Evolutionary conservation across 139 green algal genomes (phyloP).

Genomic region (Chlamydomonas schloesseri): DNA sequence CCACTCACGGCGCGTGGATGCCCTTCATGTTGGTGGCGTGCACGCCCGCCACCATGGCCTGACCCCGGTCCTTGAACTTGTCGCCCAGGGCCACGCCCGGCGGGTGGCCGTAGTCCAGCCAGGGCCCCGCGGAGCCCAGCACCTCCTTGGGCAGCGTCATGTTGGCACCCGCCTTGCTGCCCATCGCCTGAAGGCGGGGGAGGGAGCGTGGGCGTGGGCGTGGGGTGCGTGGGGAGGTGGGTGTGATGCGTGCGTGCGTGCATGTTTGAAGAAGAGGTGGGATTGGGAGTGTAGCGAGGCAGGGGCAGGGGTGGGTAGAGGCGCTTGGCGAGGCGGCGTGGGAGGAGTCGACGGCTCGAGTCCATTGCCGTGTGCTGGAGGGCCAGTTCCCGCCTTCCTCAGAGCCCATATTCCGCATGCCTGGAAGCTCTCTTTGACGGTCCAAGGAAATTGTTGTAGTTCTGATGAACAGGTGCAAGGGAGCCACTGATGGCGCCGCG

Average conservation of each 20-base stretch:
- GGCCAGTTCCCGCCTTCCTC: no score
- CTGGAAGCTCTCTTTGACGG: no score
- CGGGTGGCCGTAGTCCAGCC: slow-evolving; percentile 53
- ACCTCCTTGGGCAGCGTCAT: slow-evolving; percentile 24
- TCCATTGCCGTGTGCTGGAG: no score
- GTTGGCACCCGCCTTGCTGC: background rate
- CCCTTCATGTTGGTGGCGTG: slow-evolving; percentile 58
- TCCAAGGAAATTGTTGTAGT: no score
- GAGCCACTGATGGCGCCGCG: no score
- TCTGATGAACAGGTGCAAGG: no score
- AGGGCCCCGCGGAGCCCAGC: background rate
- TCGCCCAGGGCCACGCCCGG: slow-evolving; percentile 55
- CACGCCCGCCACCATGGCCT: slow-evolving; percentile 53
- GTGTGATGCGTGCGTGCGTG: no score
- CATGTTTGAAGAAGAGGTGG: background rate
- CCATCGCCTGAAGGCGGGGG: background rate
- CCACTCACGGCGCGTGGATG: slow-evolving; percentile 55
- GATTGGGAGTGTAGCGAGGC: background rate
- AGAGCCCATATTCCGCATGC: no score
- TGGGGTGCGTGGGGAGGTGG: no score
- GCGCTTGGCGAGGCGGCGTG: no score
- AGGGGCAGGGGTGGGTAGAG: background rate
- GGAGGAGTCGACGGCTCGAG: no score
- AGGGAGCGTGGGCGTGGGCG: no score
- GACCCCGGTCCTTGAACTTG: slow-evolving; percentile 52